A percentile compares a stretch with the other conserved stretches of the same genome.
phyloP scores from a whole-genome alignment of 805 yeast genomes.

The Saccharomyces paradoxus region DNA sequence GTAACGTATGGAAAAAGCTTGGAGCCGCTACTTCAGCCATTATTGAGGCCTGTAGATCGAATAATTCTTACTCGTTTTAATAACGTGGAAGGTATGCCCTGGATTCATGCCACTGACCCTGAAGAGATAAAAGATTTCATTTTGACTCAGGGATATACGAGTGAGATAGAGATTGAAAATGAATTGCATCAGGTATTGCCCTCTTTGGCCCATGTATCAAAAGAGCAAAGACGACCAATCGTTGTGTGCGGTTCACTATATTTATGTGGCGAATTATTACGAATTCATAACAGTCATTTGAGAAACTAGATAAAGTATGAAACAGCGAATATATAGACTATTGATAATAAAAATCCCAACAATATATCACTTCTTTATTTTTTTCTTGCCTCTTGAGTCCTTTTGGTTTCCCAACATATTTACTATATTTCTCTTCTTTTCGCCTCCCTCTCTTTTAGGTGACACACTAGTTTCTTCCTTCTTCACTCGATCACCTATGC shows the following conservation, averaged over 20 bases:
- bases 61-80: conserved; percentile 59
- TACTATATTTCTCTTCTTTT: conserved; percentile 1
- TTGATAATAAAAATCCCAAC: not conserved
- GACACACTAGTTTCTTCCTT: conserved; percentile 1
- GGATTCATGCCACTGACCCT: conserved; percentile 54
- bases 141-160: conserved; percentile 21
- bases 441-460: not conserved
- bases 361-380: not conserved
- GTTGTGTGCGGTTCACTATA: conserved; percentile 69
- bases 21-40: conserved; percentile 40
- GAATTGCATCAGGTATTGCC: conserved; percentile 25
- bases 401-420: conserved; percentile 2
- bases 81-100: conserved; percentile 84
- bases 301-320: not conserved
- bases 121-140: conserved; percentile 18
- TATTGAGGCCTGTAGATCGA: conserved; percentile 44
- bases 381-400: not conserved
- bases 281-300: conserved; percentile 27
- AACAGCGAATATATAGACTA: not conserved
- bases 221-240: conserved; percentile 17
- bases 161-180: conserved; percentile 20
- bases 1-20: conserved; percentile 68
- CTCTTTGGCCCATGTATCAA: conserved; percentile 12
- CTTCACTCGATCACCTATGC: not conserved
- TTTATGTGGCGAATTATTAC: conserved; percentile 49